Evolutionary conservation across 768 basidiomycete species (phyloP), one percentile per base, ranked within the genome.

Genomic region (Boletus pseudopeckii): DNA sequence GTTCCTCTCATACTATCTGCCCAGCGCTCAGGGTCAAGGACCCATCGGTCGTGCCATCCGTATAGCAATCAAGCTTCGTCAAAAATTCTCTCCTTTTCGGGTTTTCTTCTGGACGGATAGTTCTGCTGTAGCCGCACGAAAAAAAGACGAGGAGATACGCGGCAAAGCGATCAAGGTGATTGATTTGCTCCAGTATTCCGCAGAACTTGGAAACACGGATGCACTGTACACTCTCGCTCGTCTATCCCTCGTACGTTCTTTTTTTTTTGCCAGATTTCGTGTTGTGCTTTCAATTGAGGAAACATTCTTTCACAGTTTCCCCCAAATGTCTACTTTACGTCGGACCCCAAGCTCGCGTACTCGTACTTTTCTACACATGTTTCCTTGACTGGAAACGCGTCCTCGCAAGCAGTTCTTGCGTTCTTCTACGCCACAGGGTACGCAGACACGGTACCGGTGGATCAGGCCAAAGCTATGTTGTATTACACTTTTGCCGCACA

Each of bases 401-500:
- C 91, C 4, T 90, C 95, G 0, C 95, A 98, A 71, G 80, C 90
- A 9, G 75, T 86, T 56, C 72, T 96, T 13, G 94, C 84, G 0
- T 97, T 98, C 78, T 90, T 98, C 67, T 74, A 97, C 63, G 81
- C 92, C 9, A 88, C 92, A 0, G 95, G 94, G 4, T 96, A 90
- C 63, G 80, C 79, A 47, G 76, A 76, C 42, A 71, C 85, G 7
- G 80, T 82, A 11, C 76, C 81, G 1, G 76, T 84, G 0, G 80
- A 90, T 54, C 87, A 90, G 67, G 85, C 86, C 14, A 85, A 85
- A 70, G 93, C 95, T 0, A 85, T 96, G 57, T 77, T 98, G 0
- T 90, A 96, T 63, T 93, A 94, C 68, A 97, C 95, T 0, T 98
- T 98, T 63, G 86, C 95, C 4, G 94, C 92, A 1, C 85, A 94